These are phyloP conservation scores for Lachancea meyersii DNA, from an alignment of 805 yeast genomes.

Conservation along the genomic window DNA sequence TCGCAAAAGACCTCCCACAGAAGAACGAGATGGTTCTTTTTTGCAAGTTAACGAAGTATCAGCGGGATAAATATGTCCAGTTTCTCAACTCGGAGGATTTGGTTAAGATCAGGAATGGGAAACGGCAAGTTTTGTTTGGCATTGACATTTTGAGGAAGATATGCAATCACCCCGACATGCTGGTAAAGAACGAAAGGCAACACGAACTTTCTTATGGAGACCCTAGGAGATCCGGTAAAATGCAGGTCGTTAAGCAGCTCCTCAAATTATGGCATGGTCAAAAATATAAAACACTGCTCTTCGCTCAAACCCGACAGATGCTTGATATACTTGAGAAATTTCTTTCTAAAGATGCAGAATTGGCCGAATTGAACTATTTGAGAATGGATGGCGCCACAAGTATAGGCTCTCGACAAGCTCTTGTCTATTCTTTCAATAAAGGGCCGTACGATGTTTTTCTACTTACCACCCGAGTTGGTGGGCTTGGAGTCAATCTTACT, in stretches of 20 bases:
- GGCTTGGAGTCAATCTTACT: conserved; percentile 86
- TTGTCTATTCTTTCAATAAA: conserved; percentile 76
- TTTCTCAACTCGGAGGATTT: conserved; percentile 75
- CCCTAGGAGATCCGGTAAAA: conserved; percentile 70
- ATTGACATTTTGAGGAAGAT: conserved; percentile 86
- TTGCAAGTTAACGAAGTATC: conserved; percentile 75
- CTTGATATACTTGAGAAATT: conserved; percentile 75
- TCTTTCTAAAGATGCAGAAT: conserved; percentile 37
- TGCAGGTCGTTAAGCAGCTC: conserved; percentile 79
- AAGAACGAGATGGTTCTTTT: conserved; percentile 92
- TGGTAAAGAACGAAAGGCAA: conserved; percentile 37
- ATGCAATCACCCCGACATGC: conserved; percentile 93
- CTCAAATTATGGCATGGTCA: conserved; percentile 70
- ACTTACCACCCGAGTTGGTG: conserved; percentile 92
- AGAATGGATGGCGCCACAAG: conserved; percentile 95
- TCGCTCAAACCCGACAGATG: conserved; percentile 93
- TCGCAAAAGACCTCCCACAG: conserved; percentile 89
- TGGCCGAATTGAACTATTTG: conserved; percentile 44
- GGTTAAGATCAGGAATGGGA: conserved; percentile 63
- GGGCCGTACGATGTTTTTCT: conserved; percentile 61
- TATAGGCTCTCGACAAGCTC: conserved; percentile 62
- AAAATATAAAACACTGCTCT: conserved; percentile 74
- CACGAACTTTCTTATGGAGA: conserved; percentile 42
- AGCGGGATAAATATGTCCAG: conserved; percentile 64
- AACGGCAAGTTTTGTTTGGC: conserved; percentile 77